Percentiles rank a stretch among this genome's conserved stretches.
phyloP scores from a whole-genome alignment of 805 yeast genomes.

The Metschnikowia gruessii region DNA sequence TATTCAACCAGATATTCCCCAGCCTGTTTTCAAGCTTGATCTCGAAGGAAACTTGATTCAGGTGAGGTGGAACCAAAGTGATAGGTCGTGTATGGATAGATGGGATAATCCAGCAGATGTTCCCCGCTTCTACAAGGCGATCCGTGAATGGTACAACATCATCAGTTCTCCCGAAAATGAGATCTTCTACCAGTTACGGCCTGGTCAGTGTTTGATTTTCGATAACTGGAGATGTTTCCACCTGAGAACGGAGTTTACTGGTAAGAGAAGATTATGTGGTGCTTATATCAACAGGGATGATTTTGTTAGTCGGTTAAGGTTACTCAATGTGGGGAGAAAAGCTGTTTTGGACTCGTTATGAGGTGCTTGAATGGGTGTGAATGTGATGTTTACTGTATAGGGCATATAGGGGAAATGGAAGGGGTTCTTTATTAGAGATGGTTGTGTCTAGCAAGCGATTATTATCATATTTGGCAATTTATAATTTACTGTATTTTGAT shows the following conservation, averaged over 20 bases:
- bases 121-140: constrained; percentile 54
- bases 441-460: too few relatives aligned
- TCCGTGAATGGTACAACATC: constrained; percentile 53
- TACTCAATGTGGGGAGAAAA: constrained; percentile 48
- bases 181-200: constrained; percentile 51
- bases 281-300: constrained; percentile 70
- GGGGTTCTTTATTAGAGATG: too few relatives aligned
- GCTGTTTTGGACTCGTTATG: constrained; percentile 38
- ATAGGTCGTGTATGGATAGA: constrained; percentile 56
- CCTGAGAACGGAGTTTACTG: constrained; percentile 63
- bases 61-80: constrained; percentile 70
- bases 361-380: background rate
- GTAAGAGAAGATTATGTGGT: constrained; percentile 69
- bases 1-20: constrained; percentile 54
- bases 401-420: too few relatives aligned
- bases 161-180: constrained; percentile 51
- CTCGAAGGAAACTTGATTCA: constrained; percentile 52
- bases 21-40: constrained; percentile 58
- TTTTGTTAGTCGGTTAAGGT: constrained; percentile 44
- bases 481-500: too few relatives aligned
- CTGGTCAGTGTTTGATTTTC: constrained; percentile 65
- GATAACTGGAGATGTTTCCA: constrained; percentile 76
- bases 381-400: too few relatives aligned
- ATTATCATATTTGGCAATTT: too few relatives aligned
- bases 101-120: constrained; percentile 49